Evolutionary conservation across 768 basidiomycete species (phyloP).

Genomic region (Leccinellum albellum): DNA sequence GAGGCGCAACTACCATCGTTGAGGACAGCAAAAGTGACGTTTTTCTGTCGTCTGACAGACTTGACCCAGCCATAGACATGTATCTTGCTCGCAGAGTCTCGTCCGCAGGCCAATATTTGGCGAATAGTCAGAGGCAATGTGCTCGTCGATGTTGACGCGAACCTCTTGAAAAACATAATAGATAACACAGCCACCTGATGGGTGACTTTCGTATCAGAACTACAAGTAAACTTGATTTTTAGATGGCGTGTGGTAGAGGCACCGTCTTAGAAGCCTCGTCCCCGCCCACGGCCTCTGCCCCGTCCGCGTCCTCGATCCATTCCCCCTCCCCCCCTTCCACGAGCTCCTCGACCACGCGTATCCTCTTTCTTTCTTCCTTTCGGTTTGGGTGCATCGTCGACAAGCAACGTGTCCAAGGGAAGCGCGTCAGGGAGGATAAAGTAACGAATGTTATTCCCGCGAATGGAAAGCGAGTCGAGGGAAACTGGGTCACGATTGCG

Average conservation of each 20-base stretch:
- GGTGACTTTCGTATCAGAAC: not conserved
- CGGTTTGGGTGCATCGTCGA: slow-evolving; percentile 97
- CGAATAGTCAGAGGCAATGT: slow-evolving; percentile 31
- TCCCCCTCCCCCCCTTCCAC: slow-evolving; percentile 43
- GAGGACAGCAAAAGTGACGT: slow-evolving; percentile 78
- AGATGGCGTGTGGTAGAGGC: not conserved
- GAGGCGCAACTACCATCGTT: slow-evolving; percentile 72
- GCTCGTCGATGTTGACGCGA: slow-evolving; percentile 21
- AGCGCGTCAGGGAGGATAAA: slow-evolving; percentile 97
- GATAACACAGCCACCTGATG: slow-evolving; percentile 26
- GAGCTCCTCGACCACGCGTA: slow-evolving; percentile 57
- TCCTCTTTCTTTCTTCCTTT: slow-evolving; percentile 91
- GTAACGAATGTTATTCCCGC: slow-evolving; percentile 96
- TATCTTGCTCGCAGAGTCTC: slow-evolving; percentile 16
- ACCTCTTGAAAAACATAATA: slow-evolving; percentile 27
- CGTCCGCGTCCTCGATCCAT: slow-evolving; percentile 52
- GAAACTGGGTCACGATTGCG: slow-evolving; percentile 84
- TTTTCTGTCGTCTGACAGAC: slow-evolving; percentile 83
- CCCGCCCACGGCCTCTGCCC: slow-evolving; percentile 52
- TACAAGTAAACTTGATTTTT: not conserved
- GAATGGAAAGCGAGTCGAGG: slow-evolving; percentile 88
- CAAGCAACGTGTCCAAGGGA: slow-evolving; percentile 92
- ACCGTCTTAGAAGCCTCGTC: slow-evolving; percentile 35
- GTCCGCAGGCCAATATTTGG: slow-evolving; percentile 33
- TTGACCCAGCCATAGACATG: slow-evolving; percentile 80